These are phyloP conservation scores for Coemansia sp. DNA, from an alignment of 192 early-diverging fungal species.

Conservation along the genomic window DNA sequence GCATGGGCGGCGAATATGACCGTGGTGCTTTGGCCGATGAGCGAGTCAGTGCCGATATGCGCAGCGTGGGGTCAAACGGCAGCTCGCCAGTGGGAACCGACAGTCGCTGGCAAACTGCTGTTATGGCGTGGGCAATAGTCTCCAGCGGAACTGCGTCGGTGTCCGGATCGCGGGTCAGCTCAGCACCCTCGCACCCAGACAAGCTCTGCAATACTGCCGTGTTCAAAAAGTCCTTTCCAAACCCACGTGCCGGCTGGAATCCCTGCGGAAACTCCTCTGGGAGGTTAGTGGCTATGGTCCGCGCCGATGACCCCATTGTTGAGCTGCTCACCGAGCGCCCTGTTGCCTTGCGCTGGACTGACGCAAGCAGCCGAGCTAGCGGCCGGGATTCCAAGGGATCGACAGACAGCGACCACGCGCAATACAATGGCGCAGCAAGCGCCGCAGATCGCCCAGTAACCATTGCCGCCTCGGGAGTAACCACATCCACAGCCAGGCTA, in stretches of 20 bases:
- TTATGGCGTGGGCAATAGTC: slow-evolving; percentile 15
- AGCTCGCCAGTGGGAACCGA: slow-evolving; percentile 38
- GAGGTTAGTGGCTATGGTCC: background rate
- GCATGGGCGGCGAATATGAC: slow-evolving; percentile 1
- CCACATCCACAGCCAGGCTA: slow-evolving; percentile 24
- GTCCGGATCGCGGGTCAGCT: slow-evolving; percentile 16
- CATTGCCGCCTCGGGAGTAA: slow-evolving; percentile 33
- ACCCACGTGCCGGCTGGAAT: slow-evolving; percentile 26
- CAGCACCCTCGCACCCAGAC: slow-evolving; percentile 7
- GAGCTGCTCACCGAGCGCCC: background rate
- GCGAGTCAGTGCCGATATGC: slow-evolving; percentile 33
- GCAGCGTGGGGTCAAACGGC: slow-evolving; percentile 28
- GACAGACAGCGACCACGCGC: slow-evolving; percentile 40
- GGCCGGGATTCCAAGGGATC: slow-evolving; percentile 39
- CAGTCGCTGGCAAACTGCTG: slow-evolving; percentile 17
- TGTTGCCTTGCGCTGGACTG: slow-evolving; percentile 4
- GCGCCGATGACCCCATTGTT: background rate
- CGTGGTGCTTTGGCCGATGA: slow-evolving; percentile 9
- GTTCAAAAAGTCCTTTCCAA: slow-evolving; percentile 48
- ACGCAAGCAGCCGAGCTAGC: slow-evolving; percentile 14
- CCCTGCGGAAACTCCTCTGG: background rate
- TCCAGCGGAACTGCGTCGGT: slow-evolving; percentile 11
- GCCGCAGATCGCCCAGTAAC: slow-evolving; percentile 20
- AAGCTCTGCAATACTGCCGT: slow-evolving; percentile 32
- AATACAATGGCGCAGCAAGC: slow-evolving; percentile 32